Percentiles rank a stretch among this genome's conserved stretches.
Conservation (phyloP, 2,329 filamentous ascomycete genomes). For the Aquanectria penicillioides region DNA sequence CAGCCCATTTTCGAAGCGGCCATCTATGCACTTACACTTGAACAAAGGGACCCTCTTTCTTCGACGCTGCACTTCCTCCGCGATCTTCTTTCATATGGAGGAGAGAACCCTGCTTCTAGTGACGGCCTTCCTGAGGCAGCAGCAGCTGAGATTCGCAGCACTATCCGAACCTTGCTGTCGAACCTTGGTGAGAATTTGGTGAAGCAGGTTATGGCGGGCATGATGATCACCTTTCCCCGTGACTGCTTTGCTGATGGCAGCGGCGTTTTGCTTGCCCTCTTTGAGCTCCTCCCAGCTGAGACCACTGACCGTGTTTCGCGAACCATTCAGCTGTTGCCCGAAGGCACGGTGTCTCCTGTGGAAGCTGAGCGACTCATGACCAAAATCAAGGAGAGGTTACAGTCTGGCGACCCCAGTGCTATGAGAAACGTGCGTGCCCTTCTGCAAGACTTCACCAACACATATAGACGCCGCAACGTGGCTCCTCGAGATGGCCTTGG, state of each 20-base stretch:
- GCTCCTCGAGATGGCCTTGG: conserved; percentile 94
- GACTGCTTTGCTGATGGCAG: conserved; percentile 97
- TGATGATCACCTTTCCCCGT: conserved; percentile 99
- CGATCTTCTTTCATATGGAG: conserved; percentile 89
- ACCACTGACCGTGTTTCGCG: conserved; percentile 84
- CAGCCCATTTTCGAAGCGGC: conserved; percentile 87
- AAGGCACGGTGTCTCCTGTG: conserved; percentile 79
- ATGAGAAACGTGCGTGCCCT: conserved; percentile 83
- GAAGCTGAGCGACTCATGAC: conserved; percentile 84
- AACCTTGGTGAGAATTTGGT: conserved; percentile 81
- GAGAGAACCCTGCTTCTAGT: conserved; percentile 75
- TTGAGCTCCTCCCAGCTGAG: conserved; percentile 84
- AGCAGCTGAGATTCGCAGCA: conserved; percentile 74
- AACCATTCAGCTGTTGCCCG: conserved; percentile 85
- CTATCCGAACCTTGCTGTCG: conserved; percentile 77
- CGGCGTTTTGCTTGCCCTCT: conserved; percentile 88
- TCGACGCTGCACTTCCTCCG: conserved; percentile 93
- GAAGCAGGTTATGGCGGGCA: conserved; percentile 91
- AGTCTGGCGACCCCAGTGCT: conserved; percentile 67
- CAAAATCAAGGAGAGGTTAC: conserved; percentile 82
- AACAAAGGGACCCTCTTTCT: conserved; percentile 91
- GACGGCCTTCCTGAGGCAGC: conserved; percentile 66
- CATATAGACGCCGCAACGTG: conserved; percentile 91
- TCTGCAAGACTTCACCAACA: conserved; percentile 96
- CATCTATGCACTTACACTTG: conserved; percentile 84